A percentile compares a stretch with the other conserved stretches of the same genome.
phyloP scores from a whole-genome alignment of 2,329 filamentous ascomycete genomes.

The Saccharata proteae region DNA sequence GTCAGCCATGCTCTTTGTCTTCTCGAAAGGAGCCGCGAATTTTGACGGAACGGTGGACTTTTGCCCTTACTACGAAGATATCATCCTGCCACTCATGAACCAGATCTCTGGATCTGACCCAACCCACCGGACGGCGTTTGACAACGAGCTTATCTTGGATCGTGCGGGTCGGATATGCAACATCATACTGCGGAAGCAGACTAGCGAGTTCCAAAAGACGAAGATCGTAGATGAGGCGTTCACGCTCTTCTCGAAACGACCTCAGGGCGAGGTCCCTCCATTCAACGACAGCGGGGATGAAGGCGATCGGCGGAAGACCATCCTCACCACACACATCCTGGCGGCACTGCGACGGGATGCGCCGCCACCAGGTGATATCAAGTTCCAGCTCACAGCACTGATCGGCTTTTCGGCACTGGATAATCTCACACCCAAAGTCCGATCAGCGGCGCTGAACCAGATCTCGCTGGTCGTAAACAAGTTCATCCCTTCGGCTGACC shows the following conservation, averaged over 20 bases:
- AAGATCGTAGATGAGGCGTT: conserved; percentile 43
- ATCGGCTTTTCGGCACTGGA: conserved; percentile 22
- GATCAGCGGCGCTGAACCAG: conserved; percentile 27
- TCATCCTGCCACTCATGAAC: conserved; percentile 30
- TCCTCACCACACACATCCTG: conserved; percentile 45
- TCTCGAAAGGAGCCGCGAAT: conserved; percentile 42
- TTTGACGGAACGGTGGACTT: conserved; percentile 31
- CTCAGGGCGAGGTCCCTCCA: conserved; percentile 18
- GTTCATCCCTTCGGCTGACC: conserved; percentile 28
- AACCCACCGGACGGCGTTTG: conserved; percentile 20
- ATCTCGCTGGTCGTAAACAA: conserved; percentile 38
- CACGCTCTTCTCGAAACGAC: conserved; percentile 33
- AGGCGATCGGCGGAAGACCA: conserved; percentile 35
- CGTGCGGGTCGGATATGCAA: conserved; percentile 49
- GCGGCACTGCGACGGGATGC: conserved; percentile 34
- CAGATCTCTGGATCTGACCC: conserved; percentile 22
- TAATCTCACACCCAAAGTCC: conserved; percentile 16
- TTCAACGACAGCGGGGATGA: conserved; percentile 18
- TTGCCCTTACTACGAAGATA: conserved; percentile 34
- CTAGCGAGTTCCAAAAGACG: conserved; percentile 37
- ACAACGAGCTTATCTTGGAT: conserved; percentile 43
- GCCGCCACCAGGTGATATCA: conserved; percentile 19
- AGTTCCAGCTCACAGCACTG: conserved; percentile 24
- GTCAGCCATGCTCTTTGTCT: conserved; percentile 48
- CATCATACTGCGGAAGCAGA: conserved; percentile 44